Percentiles rank a stretch among this genome's conserved stretches.
Conservation (phyloP, 2,329 filamentous ascomycete species). For the Penicillium sp. region DNA sequence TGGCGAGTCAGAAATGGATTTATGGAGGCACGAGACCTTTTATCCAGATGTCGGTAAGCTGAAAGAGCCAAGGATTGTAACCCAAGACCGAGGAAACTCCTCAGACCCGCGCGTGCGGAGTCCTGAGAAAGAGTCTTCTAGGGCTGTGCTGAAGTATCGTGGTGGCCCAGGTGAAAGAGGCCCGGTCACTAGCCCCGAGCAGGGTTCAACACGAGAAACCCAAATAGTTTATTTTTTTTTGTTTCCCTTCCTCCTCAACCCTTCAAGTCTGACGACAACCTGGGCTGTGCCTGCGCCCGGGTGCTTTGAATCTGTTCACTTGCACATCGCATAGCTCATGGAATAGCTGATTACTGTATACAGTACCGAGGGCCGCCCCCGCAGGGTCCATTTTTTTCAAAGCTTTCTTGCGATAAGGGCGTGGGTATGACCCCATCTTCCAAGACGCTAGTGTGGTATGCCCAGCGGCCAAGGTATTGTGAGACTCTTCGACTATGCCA, state of each 20-base stretch:
- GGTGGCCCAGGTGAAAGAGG: background rate
- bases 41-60: background rate
- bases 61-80: background rate
- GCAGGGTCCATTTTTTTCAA: background rate
- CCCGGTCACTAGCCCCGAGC: background rate
- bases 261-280: background rate
- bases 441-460: conserved; percentile 4
- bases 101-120: background rate
- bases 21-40: background rate
- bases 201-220: background rate
- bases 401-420: conserved; percentile 7
- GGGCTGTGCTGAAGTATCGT: background rate
- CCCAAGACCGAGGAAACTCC: background rate
- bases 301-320: background rate
- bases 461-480: conserved; percentile 17
- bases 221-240: too few species aligned
- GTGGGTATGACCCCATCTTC: conserved; percentile 3
- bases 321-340: background rate
- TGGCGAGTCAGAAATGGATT: background rate
- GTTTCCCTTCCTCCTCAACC: background rate
- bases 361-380: conserved; percentile 1
- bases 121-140: too few species aligned
- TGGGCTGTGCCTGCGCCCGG: background rate
- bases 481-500: conserved; percentile 12
- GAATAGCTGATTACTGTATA: conserved; percentile 11